phyloP scores from a whole-genome alignment of 1,284 basidiomycete species.

The Rhizoctonia solani region DNA sequence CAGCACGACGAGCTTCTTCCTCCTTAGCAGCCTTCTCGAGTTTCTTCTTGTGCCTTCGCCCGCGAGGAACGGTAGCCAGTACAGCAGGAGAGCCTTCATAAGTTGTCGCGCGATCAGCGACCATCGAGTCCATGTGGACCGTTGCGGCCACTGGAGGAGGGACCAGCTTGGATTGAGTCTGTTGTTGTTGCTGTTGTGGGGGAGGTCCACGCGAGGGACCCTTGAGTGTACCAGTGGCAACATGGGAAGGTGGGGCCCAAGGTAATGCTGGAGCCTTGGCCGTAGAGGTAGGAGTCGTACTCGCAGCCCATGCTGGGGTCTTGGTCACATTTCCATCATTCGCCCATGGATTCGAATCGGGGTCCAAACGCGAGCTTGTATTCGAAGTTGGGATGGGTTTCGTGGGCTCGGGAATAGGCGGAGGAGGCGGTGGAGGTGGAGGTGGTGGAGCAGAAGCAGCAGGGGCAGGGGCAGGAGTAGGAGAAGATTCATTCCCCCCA shows the following conservation, averaged over 20 bases:
- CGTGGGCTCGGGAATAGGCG: neutral
- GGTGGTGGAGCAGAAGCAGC: too few relatives aligned
- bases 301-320: neutral
- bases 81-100: slow-evolving; percentile 10
- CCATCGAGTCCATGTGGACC: slow-evolving; percentile 30
- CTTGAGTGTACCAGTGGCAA: slow-evolving; percentile 8
- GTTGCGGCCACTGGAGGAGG: slow-evolving; percentile 20
- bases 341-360: slow-evolving; percentile 26
- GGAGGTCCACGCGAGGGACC: neutral
- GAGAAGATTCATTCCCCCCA: too few relatives aligned
- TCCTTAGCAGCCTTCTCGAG: slow-evolving; percentile 8
- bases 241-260: neutral
- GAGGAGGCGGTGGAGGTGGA: neutral
- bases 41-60: slow-evolving; percentile 13
- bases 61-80: neutral
- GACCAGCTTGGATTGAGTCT: neutral
- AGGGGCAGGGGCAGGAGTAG: too few relatives aligned
- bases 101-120: slow-evolving; percentile 21
- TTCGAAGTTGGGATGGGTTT: too few relatives aligned
- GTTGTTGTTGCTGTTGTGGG: neutral
- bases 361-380: too few relatives aligned
- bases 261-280: slow-evolving; percentile 4
- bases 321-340: neutral
- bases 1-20: slow-evolving; percentile 2
- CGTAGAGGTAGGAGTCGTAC: slow-evolving; percentile 8